Conservation (phyloP, 805 yeast genomes). For the Wickerhamiella kurtzmanii region DNA sequence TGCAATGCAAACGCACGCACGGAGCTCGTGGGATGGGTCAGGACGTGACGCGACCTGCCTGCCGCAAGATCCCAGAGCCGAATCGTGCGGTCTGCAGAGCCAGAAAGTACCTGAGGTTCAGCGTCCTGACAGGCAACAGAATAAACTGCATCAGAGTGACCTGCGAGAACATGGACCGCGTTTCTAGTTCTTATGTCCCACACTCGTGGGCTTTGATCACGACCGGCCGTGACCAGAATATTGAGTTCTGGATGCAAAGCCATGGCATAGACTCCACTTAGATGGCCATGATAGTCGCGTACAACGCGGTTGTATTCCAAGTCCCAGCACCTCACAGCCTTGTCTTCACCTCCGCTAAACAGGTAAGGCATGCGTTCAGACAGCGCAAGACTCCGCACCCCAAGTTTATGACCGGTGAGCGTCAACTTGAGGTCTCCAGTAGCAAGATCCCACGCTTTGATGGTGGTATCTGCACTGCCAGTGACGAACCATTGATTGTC, state of each 20-base stretch:
- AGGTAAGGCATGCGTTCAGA: conserved; percentile 73
- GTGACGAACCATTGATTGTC: conserved; percentile 84
- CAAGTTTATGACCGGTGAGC: conserved; percentile 82
- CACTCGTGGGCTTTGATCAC: conserved; percentile 73
- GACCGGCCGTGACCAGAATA: conserved; percentile 70
- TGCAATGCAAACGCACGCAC: conserved; percentile 61
- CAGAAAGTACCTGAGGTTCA: conserved; percentile 76
- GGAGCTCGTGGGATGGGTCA: conserved; percentile 77
- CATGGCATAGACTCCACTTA: conserved; percentile 74
- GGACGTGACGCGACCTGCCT: conserved; percentile 52
- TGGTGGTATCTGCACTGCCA: conserved; percentile 78
- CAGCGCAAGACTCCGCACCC: conserved; percentile 62
- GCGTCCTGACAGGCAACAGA: conserved; percentile 51
- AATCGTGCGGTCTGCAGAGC: conserved; percentile 75
- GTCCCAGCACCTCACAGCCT: conserved; percentile 91
- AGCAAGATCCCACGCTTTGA: conserved; percentile 84
- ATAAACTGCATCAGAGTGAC: conserved; percentile 68
- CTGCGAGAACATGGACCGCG: conserved; percentile 63
- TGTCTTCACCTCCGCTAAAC: conserved; percentile 88
- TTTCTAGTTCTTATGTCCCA: conserved; percentile 86
- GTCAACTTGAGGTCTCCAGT: conserved; percentile 56
- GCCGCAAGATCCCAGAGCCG: conserved; percentile 83
- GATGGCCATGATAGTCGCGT: conserved; percentile 86
- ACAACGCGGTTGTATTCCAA: conserved; percentile 70
- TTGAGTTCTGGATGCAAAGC: conserved; percentile 82